Conservation (phyloP, 2,329 filamentous ascomycete species). For the Cryphonectria carpinicola region DNA sequence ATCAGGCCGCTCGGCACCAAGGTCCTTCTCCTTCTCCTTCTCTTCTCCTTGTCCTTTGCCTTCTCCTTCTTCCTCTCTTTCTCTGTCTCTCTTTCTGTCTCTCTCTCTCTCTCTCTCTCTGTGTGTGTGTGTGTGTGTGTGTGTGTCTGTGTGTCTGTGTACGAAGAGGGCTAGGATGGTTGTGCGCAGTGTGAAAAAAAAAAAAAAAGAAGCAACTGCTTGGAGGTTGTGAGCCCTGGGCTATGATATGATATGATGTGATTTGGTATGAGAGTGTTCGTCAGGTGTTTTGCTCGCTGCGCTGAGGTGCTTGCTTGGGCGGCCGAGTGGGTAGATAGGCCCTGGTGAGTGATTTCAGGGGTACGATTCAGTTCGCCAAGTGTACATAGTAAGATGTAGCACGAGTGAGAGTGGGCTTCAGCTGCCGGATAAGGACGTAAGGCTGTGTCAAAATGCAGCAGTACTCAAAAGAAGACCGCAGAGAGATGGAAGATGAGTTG, state of each 20-base stretch:
- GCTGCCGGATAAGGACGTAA: constrained; percentile 3
- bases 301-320: background rate
- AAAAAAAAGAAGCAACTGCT: background rate
- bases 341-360: background rate
- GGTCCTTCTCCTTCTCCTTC: background rate
- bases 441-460: background rate
- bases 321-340: background rate
- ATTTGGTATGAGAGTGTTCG: background rate
- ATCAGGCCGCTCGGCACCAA: background rate
- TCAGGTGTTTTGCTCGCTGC: background rate
- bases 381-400: too few species aligned
- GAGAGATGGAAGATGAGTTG: background rate
- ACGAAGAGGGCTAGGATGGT: too few species aligned
- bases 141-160: too few species aligned
- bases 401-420: background rate
- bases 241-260: background rate
- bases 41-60: too few species aligned
- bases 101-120: too few species aligned
- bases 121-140: too few species aligned
- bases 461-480: background rate
- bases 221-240: background rate
- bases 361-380: background rate
- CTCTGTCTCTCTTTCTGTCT: too few species aligned
- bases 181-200: background rate
- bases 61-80: too few species aligned